phyloP scores from a whole-genome alignment of 2,329 filamentous ascomycete genomes.

The Chrysosporium queenslandicum region DNA sequence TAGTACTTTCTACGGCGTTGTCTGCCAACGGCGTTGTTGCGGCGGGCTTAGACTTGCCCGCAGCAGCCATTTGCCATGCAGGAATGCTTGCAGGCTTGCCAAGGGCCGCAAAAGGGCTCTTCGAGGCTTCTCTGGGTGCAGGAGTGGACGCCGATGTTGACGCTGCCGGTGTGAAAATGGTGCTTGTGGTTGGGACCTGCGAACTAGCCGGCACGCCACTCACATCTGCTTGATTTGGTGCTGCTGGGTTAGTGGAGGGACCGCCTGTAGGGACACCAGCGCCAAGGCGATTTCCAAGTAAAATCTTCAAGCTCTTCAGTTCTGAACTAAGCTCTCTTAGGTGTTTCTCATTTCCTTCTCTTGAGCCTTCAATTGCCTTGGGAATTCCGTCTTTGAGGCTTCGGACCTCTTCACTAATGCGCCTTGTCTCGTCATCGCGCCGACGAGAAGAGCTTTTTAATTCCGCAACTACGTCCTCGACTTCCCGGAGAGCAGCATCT shows the following conservation, averaged over 20 bases:
- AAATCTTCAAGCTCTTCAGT: conserved; percentile 81
- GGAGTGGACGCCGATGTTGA: conserved; percentile 23
- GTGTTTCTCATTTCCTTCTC: conserved; percentile 68
- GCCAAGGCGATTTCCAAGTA: conserved; percentile 58
- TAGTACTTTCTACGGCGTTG: conserved; percentile 19
- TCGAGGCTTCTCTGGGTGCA: conserved; percentile 24
- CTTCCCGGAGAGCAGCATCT: conserved; percentile 68
- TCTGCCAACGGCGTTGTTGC: conserved; percentile 23
- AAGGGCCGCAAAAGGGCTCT: conserved; percentile 42
- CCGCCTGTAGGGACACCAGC: conserved; percentile 25
- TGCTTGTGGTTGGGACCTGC: conserved; percentile 16
- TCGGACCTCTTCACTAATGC: conserved; percentile 77
- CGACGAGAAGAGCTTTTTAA: conserved; percentile 71
- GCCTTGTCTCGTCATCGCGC: conserved; percentile 76
- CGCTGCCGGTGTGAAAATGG: conserved; percentile 22
- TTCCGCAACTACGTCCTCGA: conserved; percentile 71
- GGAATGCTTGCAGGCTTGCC: conserved; percentile 58
- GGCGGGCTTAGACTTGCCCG: conserved; percentile 41
- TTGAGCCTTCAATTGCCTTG: conserved; percentile 77
- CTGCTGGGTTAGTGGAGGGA: conserved; percentile 22
- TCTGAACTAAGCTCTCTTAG: conserved; percentile 79
- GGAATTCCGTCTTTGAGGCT: conserved; percentile 76
- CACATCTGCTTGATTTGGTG: conserved; percentile 20
- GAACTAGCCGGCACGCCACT: conserved; percentile 22
- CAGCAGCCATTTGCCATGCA: conserved; percentile 67